phyloP scores from a whole-genome alignment of 495 filamentous ascomycete genomes.

The Opeltia flavorubescens region DNA sequence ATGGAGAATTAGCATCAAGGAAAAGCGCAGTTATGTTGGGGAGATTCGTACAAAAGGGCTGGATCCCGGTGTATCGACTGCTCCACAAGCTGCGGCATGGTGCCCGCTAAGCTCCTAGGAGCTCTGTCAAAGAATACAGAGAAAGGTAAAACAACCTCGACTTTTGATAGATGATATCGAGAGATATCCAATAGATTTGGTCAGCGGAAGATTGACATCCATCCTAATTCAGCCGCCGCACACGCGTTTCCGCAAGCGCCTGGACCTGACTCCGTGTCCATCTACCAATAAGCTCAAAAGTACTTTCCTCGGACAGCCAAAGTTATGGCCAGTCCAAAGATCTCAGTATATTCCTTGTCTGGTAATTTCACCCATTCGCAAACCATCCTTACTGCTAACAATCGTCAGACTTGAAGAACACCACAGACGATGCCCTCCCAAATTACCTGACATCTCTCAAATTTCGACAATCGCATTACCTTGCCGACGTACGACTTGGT shows the following conservation, averaged over 20 bases:
- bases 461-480: slow-evolving; percentile 66
- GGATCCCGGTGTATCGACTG: slow-evolving; percentile 99
- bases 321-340: slow-evolving; percentile 37
- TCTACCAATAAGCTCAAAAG: background rate
- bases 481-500: slow-evolving; percentile 66
- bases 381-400: slow-evolving; percentile 2
- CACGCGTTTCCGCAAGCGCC: no score
- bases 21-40: background rate
- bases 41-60: slow-evolving; percentile 67
- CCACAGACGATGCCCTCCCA: slow-evolving; percentile 84
- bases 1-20: slow-evolving; percentile 1
- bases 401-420: slow-evolving; percentile 82
- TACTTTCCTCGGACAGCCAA: background rate
- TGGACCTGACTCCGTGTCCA: no score
- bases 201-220: background rate
- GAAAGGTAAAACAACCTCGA: no score
- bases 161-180: no score
- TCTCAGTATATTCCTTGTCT: slow-evolving; percentile 53
- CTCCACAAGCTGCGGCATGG: slow-evolving; percentile 68
- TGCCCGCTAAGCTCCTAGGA: slow-evolving; percentile 12
- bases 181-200: no score
- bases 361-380: slow-evolving; percentile 23
- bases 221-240: no score
- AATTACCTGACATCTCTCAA: slow-evolving; percentile 77
- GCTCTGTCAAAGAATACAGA: background rate